Evolutionary conservation across 345 rosid genomes (phyloP).

Genomic region (Acer campestre): DNA sequence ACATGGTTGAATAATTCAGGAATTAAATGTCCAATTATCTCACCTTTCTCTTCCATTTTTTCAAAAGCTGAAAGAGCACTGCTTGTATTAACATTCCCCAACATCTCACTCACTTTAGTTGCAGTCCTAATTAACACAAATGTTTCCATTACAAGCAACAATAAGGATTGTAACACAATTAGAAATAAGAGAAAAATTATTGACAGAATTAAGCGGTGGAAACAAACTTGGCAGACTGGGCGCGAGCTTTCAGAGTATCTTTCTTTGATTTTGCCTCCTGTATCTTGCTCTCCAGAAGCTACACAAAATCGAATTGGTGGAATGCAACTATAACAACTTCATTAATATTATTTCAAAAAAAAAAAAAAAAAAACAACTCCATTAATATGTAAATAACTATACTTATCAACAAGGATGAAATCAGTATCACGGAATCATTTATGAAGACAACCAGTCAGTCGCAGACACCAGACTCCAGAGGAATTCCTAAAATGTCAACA

Average conservation of each 20-base stretch:
- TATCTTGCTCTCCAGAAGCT: constrained; percentile 99
- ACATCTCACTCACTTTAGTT: constrained; percentile 79
- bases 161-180: not conserved
- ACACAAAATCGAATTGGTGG: constrained; percentile 30
- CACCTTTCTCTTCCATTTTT: constrained; percentile 92
- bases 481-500: not conserved
- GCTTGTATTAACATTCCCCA: constrained; percentile 75
- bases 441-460: not conserved
- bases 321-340: constrained; percentile 21
- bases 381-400: constrained; percentile 16
- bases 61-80: constrained; percentile 80
- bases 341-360: constrained; percentile 8
- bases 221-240: constrained; percentile 78
- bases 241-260: constrained; percentile 94
- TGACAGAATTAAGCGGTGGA: constrained; percentile 25
- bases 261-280: constrained; percentile 97
- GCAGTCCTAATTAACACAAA: constrained; percentile 52
- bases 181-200: constrained; percentile 2
- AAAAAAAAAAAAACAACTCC: not conserved
- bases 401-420: constrained; percentile 9
- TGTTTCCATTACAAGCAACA: constrained; percentile 10
- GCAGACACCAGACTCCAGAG: not conserved
- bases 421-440: not conserved
- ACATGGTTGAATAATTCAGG: not conserved
- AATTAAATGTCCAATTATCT: constrained; percentile 4